Percentiles rank a stretch among this genome's conserved stretches.
Conservation (phyloP, 2,329 filamentous ascomycete species). For the Alternaria tenuissima region DNA sequence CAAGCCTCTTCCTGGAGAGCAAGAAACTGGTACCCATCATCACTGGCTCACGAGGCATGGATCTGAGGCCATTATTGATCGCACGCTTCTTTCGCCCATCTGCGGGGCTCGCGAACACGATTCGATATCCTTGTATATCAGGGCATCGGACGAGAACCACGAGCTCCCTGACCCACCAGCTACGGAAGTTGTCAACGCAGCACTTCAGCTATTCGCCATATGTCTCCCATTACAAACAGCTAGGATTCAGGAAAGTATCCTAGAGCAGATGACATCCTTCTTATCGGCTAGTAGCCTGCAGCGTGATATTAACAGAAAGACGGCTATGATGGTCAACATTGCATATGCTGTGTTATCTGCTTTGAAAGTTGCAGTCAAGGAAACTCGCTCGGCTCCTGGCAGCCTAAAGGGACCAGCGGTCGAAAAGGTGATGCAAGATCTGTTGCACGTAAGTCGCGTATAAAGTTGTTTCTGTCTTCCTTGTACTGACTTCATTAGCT, state of each 20-base stretch:
- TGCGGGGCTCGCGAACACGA: conserved; percentile 90
- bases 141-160: conserved; percentile 58
- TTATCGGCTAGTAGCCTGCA: conserved; percentile 81
- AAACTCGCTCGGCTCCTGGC: conserved; percentile 76
- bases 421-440: conserved; percentile 72
- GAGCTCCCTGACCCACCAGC: conserved; percentile 78
- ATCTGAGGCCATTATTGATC: conserved; percentile 71
- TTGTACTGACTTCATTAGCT: conserved; percentile 51
- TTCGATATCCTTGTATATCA: conserved; percentile 79
- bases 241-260: conserved; percentile 93
- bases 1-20: conserved; percentile 71
- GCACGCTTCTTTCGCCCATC: conserved; percentile 66
- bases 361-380: conserved; percentile 83
- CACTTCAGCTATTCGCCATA: conserved; percentile 91
- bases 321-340: conserved; percentile 90
- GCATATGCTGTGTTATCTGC: conserved; percentile 81
- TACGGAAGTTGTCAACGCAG: conserved; percentile 93
- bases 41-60: conserved; percentile 65
- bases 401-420: conserved; percentile 78
- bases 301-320: conserved; percentile 85
- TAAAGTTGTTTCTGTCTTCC: background rate
- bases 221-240: conserved; percentile 87
- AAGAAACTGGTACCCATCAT: conserved; percentile 51
- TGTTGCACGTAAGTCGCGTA: conserved; percentile 75
- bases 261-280: conserved; percentile 92